These are phyloP conservation scores for Tylopilus rubrobrunneus DNA, from an alignment of 768 basidiomycete genomes.

Conservation along the genomic window DNA sequence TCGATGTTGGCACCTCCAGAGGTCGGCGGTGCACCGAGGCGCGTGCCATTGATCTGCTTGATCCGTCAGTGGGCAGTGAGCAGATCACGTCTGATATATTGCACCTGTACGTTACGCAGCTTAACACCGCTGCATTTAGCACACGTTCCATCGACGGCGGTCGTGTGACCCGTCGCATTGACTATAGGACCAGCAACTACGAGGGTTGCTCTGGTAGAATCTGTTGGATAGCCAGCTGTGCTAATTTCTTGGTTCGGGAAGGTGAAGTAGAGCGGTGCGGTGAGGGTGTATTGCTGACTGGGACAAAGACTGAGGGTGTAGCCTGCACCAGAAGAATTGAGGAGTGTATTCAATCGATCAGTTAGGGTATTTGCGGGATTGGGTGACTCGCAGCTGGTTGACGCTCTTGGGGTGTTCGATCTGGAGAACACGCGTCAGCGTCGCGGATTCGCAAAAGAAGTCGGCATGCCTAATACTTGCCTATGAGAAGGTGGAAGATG, in stretches of 20 bases:
- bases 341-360: conserved; percentile 59
- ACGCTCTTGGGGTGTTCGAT: not conserved
- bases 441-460: not conserved
- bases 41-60: conserved; percentile 67
- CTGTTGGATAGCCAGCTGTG: conserved; percentile 72
- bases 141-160: conserved; percentile 69
- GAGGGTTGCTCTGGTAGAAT: conserved; percentile 61
- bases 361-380: conserved; percentile 61
- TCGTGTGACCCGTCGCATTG: conserved; percentile 65
- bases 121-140: conserved; percentile 52
- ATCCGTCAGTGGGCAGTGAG: not conserved
- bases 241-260: conserved; percentile 76
- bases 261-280: conserved; percentile 62
- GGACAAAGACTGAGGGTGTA: conserved; percentile 69
- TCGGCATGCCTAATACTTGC: conserved; percentile 1
- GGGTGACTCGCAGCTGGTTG: conserved; percentile 34
- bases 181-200: conserved; percentile 61
- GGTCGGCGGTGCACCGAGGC: conserved; percentile 48
- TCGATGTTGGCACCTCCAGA: conserved; percentile 77
- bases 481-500: not conserved
- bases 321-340: conserved; percentile 62
- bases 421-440: conserved; percentile 8
- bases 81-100: not conserved
- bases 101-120: conserved; percentile 70
- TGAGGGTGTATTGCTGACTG: conserved; percentile 55